Conservation (phyloP, 306 rosid genomes). For the Malus fusca region DNA sequence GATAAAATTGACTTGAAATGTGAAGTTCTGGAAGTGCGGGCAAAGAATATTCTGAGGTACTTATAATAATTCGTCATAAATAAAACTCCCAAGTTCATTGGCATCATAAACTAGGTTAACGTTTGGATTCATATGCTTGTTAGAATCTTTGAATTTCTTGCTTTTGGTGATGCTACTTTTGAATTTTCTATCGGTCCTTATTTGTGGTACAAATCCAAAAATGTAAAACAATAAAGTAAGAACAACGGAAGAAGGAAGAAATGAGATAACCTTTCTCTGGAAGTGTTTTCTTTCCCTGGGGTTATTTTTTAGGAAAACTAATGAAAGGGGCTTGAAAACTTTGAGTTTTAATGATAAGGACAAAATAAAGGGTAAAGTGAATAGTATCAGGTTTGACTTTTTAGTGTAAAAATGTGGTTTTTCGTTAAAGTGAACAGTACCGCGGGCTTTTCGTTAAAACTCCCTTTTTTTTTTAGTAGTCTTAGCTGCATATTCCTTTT, state of each 20-base stretch:
- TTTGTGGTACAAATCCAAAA: neutral
- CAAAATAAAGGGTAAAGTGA: too few relatives aligned
- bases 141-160: neutral
- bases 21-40: slow-evolving; percentile 76
- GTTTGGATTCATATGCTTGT: slow-evolving; percentile 1
- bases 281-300: neutral
- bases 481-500: neutral
- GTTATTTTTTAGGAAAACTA: too few relatives aligned
- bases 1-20: slow-evolving; percentile 89
- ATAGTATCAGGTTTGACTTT: too few relatives aligned
- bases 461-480: too few relatives aligned
- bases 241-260: neutral
- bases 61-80: slow-evolving; percentile 4
- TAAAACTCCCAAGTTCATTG: neutral
- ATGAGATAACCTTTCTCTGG: neutral
- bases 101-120: neutral
- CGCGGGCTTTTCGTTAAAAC: too few relatives aligned
- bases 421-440: too few relatives aligned
- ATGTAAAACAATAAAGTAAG: neutral
- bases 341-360: too few relatives aligned
- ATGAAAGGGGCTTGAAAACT: too few relatives aligned
- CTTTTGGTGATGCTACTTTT: neutral
- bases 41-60: slow-evolving; percentile 75
- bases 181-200: neutral
- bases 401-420: too few relatives aligned